Conservation (phyloP, 371 early-diverging fungal genomes). For the Sporodiniella umbellata region DNA sequence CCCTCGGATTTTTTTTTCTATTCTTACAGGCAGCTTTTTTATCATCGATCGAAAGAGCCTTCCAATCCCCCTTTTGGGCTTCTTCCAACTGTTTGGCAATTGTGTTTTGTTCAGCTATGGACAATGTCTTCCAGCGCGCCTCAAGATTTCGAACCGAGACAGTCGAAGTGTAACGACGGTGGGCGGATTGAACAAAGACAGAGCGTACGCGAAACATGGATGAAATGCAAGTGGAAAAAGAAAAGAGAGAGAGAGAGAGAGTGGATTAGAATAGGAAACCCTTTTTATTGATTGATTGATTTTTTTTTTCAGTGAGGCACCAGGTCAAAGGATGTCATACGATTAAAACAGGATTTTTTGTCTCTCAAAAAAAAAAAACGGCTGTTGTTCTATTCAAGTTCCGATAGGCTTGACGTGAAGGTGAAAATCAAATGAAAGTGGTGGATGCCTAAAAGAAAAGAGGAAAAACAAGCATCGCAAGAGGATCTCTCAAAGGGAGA, state of each 20-base stretch:
- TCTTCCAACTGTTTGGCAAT: slow-evolving; percentile 79
- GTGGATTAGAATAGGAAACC: background rate
- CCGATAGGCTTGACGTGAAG: no score
- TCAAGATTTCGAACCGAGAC: slow-evolving; percentile 71
- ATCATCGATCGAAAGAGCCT: slow-evolving; percentile 82
- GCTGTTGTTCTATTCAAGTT: no score
- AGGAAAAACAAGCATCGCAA: no score
- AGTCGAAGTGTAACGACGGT: slow-evolving; percentile 46
- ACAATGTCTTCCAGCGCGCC: slow-evolving; percentile 82
- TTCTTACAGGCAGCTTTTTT: slow-evolving; percentile 90
- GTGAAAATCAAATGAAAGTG: no score
- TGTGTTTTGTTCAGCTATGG: slow-evolving; percentile 80
- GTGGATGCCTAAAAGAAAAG: no score
- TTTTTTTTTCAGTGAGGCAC: background rate
- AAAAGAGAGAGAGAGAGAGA: background rate
- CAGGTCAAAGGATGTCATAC: no score
- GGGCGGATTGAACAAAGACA: no score
- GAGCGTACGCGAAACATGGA: background rate
- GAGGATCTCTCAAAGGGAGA: no score
- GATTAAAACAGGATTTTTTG: no score
- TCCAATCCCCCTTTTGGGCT: slow-evolving; percentile 94
- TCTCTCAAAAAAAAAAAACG: no score
- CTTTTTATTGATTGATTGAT: background rate
- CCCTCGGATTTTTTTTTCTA: no score
- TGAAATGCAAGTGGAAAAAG: background rate